Evolutionary conservation across 2,329 filamentous ascomycete species (phyloP), one percentile per base, ranked within the genome.

Genomic region (Sarocladium oryzae): DNA sequence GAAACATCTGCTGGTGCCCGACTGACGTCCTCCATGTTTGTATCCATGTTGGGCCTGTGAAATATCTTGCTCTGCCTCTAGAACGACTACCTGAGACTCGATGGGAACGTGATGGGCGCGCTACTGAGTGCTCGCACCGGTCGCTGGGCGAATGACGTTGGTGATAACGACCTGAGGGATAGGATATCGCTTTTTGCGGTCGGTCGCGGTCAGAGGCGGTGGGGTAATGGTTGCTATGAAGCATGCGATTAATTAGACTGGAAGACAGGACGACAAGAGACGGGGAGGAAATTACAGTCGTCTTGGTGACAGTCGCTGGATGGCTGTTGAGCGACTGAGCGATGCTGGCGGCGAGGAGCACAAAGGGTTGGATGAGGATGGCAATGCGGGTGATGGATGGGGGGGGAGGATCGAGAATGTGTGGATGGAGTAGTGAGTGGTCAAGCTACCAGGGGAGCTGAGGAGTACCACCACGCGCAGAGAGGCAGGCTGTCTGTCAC

Each of bases 21-120:
- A 65, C 86, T 88, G 62, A 95, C 90, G 69, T 99, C 93, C 77
- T 96, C 92, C 93, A 99, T 99, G 73, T 95, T 96, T 66, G 90
- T 95, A 72, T 99, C 92, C 90, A 96, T 96, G 56, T 51, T 24
- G 33, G 30, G 18, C 21, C 13, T 36, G 21, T 48, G 28, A 8
- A 20, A 48, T 18, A 2, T 30, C 24, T 20, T 11, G 13, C 20
- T 33, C 43, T 33, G 5, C 43, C 20, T 15, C 28, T 33, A 21
- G 6, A 11, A 9, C 10, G 8, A 16, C 28, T 10, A 4, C 21
- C n/a, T 24, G 13, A 13, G 26, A 8, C 11, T 20, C 9, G 43
- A 15, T 15, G 16, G 33, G n/a, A 15, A 20, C 15, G 37, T 23
- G 16, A 20, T 16, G 28, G 26, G 20, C 32, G 20, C 46, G 46